These are phyloP conservation scores for Aspergillus sp. DNA, from an alignment of 2,329 filamentous ascomycete genomes.

Conservation along the genomic window DNA sequence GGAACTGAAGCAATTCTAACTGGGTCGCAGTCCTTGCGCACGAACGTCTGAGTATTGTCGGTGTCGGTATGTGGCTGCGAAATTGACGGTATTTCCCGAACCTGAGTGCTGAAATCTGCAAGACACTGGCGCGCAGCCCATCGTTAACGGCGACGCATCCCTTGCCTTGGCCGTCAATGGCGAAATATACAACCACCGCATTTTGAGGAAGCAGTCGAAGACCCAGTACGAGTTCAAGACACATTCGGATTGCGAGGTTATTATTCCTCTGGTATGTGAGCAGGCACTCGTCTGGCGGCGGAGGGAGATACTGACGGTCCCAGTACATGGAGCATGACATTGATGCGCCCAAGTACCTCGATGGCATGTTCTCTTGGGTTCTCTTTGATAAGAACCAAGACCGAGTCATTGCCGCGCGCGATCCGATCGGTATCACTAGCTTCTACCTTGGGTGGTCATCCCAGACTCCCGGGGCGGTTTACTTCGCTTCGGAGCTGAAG, in stretches of 20 bases:
- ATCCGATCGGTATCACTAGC: slow-evolving; percentile 93
- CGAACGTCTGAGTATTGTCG: slow-evolving; percentile 95
- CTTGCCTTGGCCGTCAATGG: slow-evolving; percentile 95
- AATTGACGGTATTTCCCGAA: slow-evolving; percentile 3
- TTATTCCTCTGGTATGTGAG: slow-evolving; percentile 77
- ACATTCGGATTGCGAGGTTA: slow-evolving; percentile 95
- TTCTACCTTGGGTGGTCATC: slow-evolving; percentile 94
- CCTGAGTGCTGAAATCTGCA: slow-evolving; percentile 11
- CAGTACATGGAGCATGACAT: slow-evolving; percentile 88
- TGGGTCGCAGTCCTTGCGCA: slow-evolving; percentile 69
- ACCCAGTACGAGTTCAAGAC: slow-evolving; percentile 94
- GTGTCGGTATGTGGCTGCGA: slow-evolving; percentile 59
- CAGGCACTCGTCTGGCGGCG: background rate
- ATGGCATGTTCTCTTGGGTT: slow-evolving; percentile 99
- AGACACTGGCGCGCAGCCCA: slow-evolving; percentile 92
- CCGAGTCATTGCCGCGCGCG: slow-evolving; percentile 83
- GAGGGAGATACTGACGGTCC: slow-evolving; percentile 10
- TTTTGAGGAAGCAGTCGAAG: slow-evolving; percentile 79
- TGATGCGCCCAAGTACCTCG: slow-evolving; percentile 84
- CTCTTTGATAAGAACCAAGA: slow-evolving; percentile 93
- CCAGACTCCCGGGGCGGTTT: slow-evolving; percentile 70
- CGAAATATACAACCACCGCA: slow-evolving; percentile 98
- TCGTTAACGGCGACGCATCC: slow-evolving; percentile 81
- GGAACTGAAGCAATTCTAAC: slow-evolving; percentile 12
- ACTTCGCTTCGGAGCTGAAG: slow-evolving; percentile 96